A percentile compares a stretch with the other conserved stretches of the same genome.
Conservation (phyloP, 2,329 filamentous ascomycete species). For the Scopulariopsis brevicaulis region DNA sequence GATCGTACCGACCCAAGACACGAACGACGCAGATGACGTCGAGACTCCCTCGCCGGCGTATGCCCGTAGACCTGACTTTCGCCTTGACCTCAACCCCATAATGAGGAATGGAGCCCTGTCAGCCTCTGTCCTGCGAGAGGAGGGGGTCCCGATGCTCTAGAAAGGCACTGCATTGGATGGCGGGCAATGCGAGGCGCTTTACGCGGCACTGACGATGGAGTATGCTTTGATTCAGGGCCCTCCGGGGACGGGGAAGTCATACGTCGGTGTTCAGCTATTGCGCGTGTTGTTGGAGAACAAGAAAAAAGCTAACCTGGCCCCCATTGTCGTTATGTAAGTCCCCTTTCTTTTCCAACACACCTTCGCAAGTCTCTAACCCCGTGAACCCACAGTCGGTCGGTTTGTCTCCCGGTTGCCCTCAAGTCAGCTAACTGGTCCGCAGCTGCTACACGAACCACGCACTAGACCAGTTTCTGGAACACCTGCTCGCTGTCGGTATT, state of each 20-base stretch:
- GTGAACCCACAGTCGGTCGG: too few relatives aligned
- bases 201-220: conserved; percentile 37
- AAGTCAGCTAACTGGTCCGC: too few relatives aligned
- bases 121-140: not conserved
- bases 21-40: not conserved
- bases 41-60: not conserved
- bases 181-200: conserved; percentile 36
- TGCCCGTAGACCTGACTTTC: not conserved
- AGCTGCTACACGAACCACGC: conserved; percentile 55
- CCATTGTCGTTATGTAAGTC: conserved; percentile 24
- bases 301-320: conserved; percentile 25
- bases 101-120: not conserved
- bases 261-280: conserved; percentile 53
- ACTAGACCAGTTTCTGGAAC: conserved; percentile 53
- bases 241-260: conserved; percentile 67
- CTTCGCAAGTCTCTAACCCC: too few relatives aligned
- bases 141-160: not conserved
- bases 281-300: conserved; percentile 38
- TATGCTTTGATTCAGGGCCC: conserved; percentile 60
- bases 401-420: too few relatives aligned
- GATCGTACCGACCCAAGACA: not conserved
- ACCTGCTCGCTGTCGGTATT: conserved; percentile 50
- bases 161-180: conserved; percentile 35
- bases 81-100: not conserved
- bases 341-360: not conserved